Evolutionary conservation across 2,329 filamentous ascomycete species (phyloP), one percentile per base, ranked within the genome.

Genomic region (Colletotrichum lindemuthianum): DNA sequence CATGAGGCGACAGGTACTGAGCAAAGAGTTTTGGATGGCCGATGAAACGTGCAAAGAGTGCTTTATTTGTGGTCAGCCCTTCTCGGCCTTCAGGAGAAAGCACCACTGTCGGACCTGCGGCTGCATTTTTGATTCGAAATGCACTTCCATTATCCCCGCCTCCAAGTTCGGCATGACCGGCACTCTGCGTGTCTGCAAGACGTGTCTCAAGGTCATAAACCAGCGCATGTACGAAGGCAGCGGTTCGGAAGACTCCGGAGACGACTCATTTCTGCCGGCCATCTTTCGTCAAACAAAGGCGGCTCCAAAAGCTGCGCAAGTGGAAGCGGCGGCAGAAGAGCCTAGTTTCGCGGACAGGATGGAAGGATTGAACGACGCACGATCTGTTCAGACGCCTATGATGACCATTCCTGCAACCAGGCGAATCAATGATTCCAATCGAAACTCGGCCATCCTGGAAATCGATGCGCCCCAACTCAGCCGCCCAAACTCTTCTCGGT

Each of bases 11-110:
- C 93, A 95, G 72, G 90, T 99, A 8, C 80, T 98, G 49, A 97
- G 92, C 75, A 96, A 94, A 72, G 94, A 98, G 70, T 98, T 97
- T 71, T 98, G 95, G 96, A 99, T 99, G 96, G 92, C 93, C 65
- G 96, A 99, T 74, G 96, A 98, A 73, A 97, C 96, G 67, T 96
- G 95, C 65, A 98, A 97, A 74, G 95, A 97, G 71, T 99, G 96
- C 73, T 99, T 97, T 74, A 87, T 92, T 48, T 99, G 96, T 72
- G 92, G 92, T 48, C 91, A 92, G 63, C 86, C 92, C 2, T 99
- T 99, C 73, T 93, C 93, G 0, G 96, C 95, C 1, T 98, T 98
- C 74, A 88, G 96, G 64, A 88, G 96, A 69, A 99, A 99, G 74
- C 96, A 99, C 75, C 96, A 99, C 77, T 99, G 96, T 76, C 89